Percentiles rank a stretch among this genome's conserved stretches.
Conservation (phyloP, 176 grass and related monocot species). For the Zea luxurians region DNA sequence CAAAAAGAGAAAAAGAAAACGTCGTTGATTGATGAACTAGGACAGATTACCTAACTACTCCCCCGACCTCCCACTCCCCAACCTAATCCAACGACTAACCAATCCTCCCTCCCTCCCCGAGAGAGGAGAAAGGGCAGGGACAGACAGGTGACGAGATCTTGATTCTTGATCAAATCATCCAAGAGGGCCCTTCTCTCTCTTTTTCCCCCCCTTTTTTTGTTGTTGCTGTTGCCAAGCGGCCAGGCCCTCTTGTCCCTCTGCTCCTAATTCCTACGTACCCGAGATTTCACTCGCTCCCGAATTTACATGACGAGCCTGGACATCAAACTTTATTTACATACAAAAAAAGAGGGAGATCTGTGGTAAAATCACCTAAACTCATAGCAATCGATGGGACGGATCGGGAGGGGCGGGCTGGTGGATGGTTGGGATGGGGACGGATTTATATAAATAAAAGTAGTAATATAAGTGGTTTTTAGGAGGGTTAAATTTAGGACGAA, state of each 20-base stretch:
- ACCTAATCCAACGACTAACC: conserved; percentile 47
- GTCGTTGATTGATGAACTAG: conserved; percentile 42
- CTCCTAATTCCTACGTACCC: conserved; percentile 35
- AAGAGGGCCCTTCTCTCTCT: not conserved
- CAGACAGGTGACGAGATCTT: not conserved
- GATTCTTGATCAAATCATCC: conserved; percentile 10
- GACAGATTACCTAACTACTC: conserved; percentile 58
- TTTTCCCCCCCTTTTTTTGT: no score
- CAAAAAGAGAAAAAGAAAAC: conserved; percentile 38
- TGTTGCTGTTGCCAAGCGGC: no score
- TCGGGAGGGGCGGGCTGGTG: no score
- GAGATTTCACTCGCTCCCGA: no score
- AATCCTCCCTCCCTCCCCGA: not conserved
- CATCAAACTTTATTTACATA: conserved; percentile 60
- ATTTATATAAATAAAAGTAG: conserved; percentile 7
- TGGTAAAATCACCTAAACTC: conserved; percentile 57
- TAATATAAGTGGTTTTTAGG: conserved; percentile 29
- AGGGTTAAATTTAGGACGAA: conserved; percentile 44
- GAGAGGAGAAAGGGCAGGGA: conserved; percentile 19
- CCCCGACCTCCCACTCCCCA: conserved; percentile 27
- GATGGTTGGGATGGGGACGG: conserved; percentile 25
- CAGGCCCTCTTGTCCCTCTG: conserved; percentile 39
- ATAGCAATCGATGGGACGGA: conserved; percentile 25
- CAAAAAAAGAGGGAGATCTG: conserved; percentile 45
- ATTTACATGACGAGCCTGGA: conserved; percentile 1